Base-by-base conservation (phyloP, 1,284 basidiomycete genomes). In the Microbotryum saponariae region DNA sequence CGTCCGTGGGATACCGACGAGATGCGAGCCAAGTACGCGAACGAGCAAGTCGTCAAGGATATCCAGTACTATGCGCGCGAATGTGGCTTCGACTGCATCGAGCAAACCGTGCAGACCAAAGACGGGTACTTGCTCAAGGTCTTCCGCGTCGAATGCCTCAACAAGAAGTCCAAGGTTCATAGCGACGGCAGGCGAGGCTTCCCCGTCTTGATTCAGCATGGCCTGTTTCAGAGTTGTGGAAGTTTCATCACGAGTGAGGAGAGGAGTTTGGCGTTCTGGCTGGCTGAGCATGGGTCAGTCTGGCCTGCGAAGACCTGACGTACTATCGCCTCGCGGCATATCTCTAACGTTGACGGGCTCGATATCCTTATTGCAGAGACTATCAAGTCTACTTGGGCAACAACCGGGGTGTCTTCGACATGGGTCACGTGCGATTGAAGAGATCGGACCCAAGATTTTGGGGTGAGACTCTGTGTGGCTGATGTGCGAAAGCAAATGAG, bases 311-410 rank as follows among this genome's bases (percentile, higher is more conserved):
- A 12, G 16, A 42, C 18, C 16, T 4, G 37, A 2, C 14, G 12
- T 16, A n/a, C n/a, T 20, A 33, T 47, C n/a, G 1, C 1, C 21
- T 46, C 8, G 31, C 37, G 25, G 21, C 23, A 10, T 10, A 5
- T n/a, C 14, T 49, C 57, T 20, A 31, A n/a, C 20, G 9, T 3
- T 23, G 31, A 2, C 8, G 12, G 0, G 8, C 21, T 16, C 2
- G 55, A 31, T 16, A 51, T 25, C 3, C 27, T 23, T 42, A 10
- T 29, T 31, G n/a, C 51, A 73, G 78, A 4, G 77, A 76, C 23
- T 84, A 83, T 70, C 80, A 83, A 66, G 81, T 84, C n/a, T 84
- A 82, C 68, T 74, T 84, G 10, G 82, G 82, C 42, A 84, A 84
- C 72, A 82, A 79, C 16, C 75, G 83, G 27, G 82, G 80, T 27